Percentiles rank a stretch among this genome's conserved stretches.
These are phyloP conservation scores for Escallonia herrerae DNA, from an alignment of 129 eudicot genomes.

Conservation along the genomic window DNA sequence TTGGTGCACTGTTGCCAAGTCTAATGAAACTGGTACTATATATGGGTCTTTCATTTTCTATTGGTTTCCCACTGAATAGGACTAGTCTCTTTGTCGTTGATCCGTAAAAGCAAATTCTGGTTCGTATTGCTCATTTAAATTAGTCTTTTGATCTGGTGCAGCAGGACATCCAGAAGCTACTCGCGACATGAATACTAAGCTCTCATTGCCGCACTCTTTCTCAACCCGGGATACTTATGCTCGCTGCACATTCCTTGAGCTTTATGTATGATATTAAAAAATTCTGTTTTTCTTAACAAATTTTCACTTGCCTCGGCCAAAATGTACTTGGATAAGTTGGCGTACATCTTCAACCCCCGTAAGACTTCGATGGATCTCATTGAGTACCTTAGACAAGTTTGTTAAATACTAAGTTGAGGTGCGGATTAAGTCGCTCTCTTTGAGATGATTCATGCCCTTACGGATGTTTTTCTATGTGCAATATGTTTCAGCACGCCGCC, in stretches of 20 bases:
- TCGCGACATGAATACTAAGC: slow-evolving; percentile 37
- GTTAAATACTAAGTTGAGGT: no score
- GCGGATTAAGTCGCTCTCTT: no score
- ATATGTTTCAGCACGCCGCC: no score
- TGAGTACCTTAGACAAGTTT: no score
- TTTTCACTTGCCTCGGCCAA: not conserved
- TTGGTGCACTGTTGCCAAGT: not conserved
- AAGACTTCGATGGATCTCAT: no score
- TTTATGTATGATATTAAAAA: not conserved
- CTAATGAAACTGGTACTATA: not conserved
- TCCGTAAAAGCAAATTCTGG: not conserved
- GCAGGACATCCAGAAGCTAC: slow-evolving; percentile 75
- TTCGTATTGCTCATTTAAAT: not conserved
- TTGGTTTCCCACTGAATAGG: not conserved
- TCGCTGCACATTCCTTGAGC: no score
- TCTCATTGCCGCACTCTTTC: no score
- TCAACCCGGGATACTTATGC: no score
- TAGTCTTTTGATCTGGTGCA: slow-evolving; percentile 29
- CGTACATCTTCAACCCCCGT: not conserved
- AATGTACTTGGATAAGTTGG: not conserved
- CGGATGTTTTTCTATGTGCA: no score
- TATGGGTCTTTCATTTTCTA: not conserved
- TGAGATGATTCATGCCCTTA: no score
- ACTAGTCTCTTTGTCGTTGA: no score
- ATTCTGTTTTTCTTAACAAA: not conserved